Base-by-base conservation (phyloP, 306 rosid species). In the Elaeagnus macrophylla region DNA sequence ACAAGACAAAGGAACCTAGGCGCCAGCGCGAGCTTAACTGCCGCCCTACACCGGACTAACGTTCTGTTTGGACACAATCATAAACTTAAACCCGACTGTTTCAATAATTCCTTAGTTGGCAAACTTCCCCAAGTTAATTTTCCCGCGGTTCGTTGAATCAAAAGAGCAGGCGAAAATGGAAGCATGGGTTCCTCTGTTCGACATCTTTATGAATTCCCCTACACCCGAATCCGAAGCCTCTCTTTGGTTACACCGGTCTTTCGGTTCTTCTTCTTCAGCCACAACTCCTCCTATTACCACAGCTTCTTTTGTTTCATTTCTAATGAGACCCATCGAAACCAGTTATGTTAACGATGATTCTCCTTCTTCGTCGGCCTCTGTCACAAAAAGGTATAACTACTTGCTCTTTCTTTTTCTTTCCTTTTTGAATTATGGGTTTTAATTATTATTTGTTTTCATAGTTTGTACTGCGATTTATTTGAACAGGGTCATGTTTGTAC, bases 151-250 rank as follows among this genome's bases (percentile, higher is more conserved):
- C 47, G 8, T 55, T 16, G 11, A 7, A 2, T 25, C 32, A 25
- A 5, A 25, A 1, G 36, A 47, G 48, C 38, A 51, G 12, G 44
- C 51, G 51, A 10, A 38, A 52, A 69, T 74, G 79, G 75, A 74
- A 48, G 38, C 66, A 6, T 69, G 75, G 79, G 54, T 69, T 12
- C 65, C 72, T 2, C 72, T 69, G 38, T 69, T 74, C 44, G 68
- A 60, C 59, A 68, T 74, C 43, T 68, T 74, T 55, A 61, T 74
- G 35, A 74, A 39, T 15, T 74, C 75, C 41, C 68, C 72, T 19
- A n/a, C 65, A 8, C 79, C 79, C 2, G 75, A 74, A 60, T 54
- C 57, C 37, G 72, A 74, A 59, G 79, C 71, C 8, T 74, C 71
- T 40, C 62, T 16, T 12, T 74, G 79, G 79, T 40, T 74, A 2